These are phyloP conservation scores for Sphenostylis stenocarpa DNA, from an alignment of 306 rosid genomes.

Conservation along the genomic window DNA sequence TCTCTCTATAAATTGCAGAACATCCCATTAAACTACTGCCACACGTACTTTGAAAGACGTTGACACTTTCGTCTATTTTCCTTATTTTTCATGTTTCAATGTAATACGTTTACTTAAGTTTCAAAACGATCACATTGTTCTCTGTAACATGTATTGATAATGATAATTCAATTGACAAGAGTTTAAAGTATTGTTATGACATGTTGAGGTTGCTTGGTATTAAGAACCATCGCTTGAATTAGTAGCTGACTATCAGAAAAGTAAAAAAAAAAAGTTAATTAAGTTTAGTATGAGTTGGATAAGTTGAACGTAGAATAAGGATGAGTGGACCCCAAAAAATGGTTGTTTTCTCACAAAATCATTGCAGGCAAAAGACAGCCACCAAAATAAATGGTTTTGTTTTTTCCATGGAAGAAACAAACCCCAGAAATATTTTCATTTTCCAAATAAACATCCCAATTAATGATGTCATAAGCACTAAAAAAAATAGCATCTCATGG, in stretches of 20 bases:
- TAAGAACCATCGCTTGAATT: neutral
- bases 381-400: neutral
- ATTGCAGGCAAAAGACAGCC: slow-evolving; percentile 53
- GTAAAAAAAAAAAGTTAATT: neutral
- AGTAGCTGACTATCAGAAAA: neutral
- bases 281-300: neutral
- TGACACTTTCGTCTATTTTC: slow-evolving; percentile 12
- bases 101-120: neutral
- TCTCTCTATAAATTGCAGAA: slow-evolving; percentile 17
- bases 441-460: slow-evolving; percentile 26
- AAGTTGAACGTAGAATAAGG: neutral
- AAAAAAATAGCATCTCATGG: neutral
- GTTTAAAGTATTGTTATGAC: neutral
- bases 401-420: neutral
- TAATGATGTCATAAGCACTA: slow-evolving; percentile 28
- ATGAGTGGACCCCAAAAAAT: slow-evolving; percentile 38
- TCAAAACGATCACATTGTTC: neutral
- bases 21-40: slow-evolving; percentile 33
- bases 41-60: slow-evolving; percentile 16
- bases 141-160: neutral
- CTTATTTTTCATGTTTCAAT: neutral
- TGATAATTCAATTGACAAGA: neutral
- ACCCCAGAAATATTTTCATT: neutral
- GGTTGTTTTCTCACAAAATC: slow-evolving; percentile 34
- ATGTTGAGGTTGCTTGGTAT: neutral